Base-by-base conservation (phyloP, 1,284 basidiomycete genomes). In the Fomitopsis palustris region DNA sequence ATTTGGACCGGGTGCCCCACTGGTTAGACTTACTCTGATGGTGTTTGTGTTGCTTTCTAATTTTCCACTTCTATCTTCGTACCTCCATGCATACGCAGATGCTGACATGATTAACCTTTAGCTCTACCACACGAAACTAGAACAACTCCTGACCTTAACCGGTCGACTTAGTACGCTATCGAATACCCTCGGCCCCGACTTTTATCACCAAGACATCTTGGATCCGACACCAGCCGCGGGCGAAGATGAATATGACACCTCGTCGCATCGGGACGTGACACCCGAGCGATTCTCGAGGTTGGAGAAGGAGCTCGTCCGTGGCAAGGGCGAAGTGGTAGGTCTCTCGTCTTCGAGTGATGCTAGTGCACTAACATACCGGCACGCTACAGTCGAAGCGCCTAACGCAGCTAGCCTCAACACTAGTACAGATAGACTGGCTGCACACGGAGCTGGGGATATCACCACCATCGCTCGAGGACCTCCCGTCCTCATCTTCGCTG, bases 381-480 rank as follows among this genome's bases (percentile, higher is more conserved):
- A 41, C 45, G 52, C 7, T 64, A 92, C 90, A 74, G 35, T 37
- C 78, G 38, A 90, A 87, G 69, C 85, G 92, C 37, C 76, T 90
- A 31, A 75, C 79, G 45, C 79, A 86, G 55, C 77, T 94, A n/a
- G 83, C 84, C 2, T 72, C 77, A 8, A 78, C 81, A 31, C 83
- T 93, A 61, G 71, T 85, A 17, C 87, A 92, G 59, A 86, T 93
- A 37, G 88, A 92, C 67, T 90, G 86, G 82, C 74, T 93, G n/a
- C 82, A 92, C 66, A 80, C 82, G 21, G 91, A 93, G 70, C 81
- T 95, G 3, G 92, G 89, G 19, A 83, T 93, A 49, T 58, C 77
- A 19, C 80, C 84, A 21, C 85, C 86, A 7, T 72, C 78, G 8
- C 64, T 80, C 2, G 78, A 84, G 17, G 79, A 82, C 63, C 67